These are phyloP conservation scores for Coccomyxa sp. DNA, from an alignment of 139 green algal species.

Conservation along the genomic window DNA sequence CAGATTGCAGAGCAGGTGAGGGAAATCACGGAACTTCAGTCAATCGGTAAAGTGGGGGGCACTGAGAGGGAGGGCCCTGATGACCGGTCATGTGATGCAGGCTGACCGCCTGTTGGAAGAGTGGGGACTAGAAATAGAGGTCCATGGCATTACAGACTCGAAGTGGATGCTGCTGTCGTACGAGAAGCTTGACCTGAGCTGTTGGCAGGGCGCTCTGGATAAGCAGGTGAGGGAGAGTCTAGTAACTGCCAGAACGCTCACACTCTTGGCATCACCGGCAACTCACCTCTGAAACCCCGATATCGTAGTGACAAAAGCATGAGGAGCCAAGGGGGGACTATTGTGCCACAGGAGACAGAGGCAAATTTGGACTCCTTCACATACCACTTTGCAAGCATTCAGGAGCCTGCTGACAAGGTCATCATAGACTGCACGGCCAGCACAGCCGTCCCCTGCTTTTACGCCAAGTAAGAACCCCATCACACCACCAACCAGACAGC, in stretches of 20 bases:
- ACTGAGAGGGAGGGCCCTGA: neutral
- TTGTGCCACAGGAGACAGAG: neutral
- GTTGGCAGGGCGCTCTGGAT: slow-evolving; percentile 28
- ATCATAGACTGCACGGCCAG: slow-evolving; percentile 24
- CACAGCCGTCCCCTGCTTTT: neutral
- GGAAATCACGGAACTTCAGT: neutral
- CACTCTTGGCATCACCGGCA: neutral
- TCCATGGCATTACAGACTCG: slow-evolving; percentile 49
- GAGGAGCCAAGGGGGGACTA: no score
- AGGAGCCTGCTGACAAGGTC: neutral
- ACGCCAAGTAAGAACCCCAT: neutral
- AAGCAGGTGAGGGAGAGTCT: neutral
- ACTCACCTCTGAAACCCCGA: neutral
- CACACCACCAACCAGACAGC: no score
- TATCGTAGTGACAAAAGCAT: no score
- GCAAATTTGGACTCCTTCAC: neutral
- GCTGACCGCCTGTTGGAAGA: slow-evolving; percentile 30
- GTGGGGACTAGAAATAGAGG: slow-evolving; percentile 52
- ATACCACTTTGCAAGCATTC: neutral
- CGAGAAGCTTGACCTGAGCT: slow-evolving; percentile 34
- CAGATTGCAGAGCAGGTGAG: slow-evolving; percentile 78
- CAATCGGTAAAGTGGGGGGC: neutral
- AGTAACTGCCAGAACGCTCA: no score
- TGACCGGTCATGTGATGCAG: slow-evolving; percentile 29
- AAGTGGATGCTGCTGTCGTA: slow-evolving; percentile 45